A percentile compares a stretch with the other conserved stretches of the same genome.
Conservation (phyloP, 345 rosid genomes). For the Raphanus sativus region DNA sequence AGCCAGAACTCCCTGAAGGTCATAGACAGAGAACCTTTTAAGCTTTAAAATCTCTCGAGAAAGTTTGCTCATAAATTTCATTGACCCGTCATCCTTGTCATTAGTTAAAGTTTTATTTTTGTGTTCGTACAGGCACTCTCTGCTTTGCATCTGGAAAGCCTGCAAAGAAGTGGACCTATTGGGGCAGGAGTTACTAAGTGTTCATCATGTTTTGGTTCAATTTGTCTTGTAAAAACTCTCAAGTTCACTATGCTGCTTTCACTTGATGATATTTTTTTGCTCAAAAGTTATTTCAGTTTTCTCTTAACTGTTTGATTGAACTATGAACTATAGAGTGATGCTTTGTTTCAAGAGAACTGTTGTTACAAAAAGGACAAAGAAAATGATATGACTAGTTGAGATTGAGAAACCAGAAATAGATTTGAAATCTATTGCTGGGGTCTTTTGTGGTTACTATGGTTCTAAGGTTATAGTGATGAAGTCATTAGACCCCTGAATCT, state of each 20-base stretch:
- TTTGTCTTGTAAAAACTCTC: background rate
- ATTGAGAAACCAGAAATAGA: too few relatives aligned
- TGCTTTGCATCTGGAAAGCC: constrained; percentile 95
- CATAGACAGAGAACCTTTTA: background rate
- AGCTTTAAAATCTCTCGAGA: background rate
- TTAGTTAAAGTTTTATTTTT: background rate
- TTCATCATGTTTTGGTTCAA: background rate
- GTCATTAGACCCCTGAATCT: background rate
- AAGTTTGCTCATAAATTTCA: background rate
- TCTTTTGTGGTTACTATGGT: background rate
- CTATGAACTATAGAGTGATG: background rate
- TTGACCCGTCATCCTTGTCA: background rate
- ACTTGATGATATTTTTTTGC: background rate
- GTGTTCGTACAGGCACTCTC: constrained; percentile 52
- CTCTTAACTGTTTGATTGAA: background rate
- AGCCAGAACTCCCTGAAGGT: constrained; percentile 69
- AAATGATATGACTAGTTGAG: background rate
- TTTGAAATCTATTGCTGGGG: background rate
- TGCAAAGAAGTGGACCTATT: constrained; percentile 87
- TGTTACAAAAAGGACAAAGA: background rate
- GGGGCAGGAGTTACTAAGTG: constrained; percentile 91
- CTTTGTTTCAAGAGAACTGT: background rate
- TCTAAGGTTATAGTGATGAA: background rate
- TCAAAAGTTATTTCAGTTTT: background rate
- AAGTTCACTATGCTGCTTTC: background rate